Conservation (phyloP, 2,329 filamentous ascomycete species). For the Trichoderma simmonsii region DNA sequence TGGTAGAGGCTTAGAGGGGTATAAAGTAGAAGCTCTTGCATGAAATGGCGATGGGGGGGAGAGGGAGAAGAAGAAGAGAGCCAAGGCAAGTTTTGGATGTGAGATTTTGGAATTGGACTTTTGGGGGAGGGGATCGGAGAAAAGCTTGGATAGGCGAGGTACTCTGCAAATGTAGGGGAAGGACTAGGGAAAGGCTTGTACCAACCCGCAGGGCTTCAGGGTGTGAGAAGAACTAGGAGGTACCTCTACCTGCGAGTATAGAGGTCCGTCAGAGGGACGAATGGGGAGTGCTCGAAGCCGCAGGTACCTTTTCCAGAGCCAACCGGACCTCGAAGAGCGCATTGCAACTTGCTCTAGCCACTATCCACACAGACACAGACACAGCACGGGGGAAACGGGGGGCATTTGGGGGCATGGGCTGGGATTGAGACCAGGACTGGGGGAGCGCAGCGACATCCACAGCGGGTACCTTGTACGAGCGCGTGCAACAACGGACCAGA, state of each 20-base stretch:
- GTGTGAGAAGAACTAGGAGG: neutral
- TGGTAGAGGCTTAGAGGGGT: neutral
- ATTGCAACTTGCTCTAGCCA: neutral
- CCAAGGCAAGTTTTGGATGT: conserved; percentile 6
- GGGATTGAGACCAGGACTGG: neutral
- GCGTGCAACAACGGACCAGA: neutral
- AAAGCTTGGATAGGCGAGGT: conserved; percentile 16
- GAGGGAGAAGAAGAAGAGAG: conserved; percentile 12
- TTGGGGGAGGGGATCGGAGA: conserved; percentile 18
- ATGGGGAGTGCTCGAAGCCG: neutral
- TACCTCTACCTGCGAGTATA: neutral
- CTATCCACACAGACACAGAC: neutral
- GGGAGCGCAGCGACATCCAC: neutral
- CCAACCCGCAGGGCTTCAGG: conserved; percentile 1
- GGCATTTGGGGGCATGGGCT: neutral
- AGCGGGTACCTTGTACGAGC: conserved; percentile 8
- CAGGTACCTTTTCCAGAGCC: conserved; percentile 6
- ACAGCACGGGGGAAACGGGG: conserved; percentile 12
- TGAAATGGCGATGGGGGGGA: neutral
- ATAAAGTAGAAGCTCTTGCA: neutral
- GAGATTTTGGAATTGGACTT: conserved; percentile 17
- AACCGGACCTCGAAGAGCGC: neutral
- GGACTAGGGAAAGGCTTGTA: conserved; percentile 3
- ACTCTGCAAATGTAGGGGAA: conserved; percentile 10
- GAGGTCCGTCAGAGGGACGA: neutral